Conservation (phyloP, 768 basidiomycete genomes). For the Suillus americanus region DNA sequence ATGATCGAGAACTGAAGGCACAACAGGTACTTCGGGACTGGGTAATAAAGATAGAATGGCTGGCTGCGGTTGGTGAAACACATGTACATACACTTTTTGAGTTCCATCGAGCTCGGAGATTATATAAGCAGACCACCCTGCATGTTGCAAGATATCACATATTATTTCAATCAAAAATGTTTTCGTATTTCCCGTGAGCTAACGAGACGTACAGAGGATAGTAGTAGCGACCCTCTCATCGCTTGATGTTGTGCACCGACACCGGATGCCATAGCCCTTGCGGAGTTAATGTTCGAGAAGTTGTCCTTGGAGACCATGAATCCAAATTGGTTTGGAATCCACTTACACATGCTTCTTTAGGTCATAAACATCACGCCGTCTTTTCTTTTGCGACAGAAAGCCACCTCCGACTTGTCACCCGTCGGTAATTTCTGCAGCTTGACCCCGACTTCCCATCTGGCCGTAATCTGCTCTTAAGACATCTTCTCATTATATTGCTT, state of each 20-base stretch:
- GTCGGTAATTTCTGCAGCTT: constrained; percentile 29
- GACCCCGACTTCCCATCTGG: constrained; percentile 28
- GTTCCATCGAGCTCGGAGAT: constrained; percentile 28
- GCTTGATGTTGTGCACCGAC: constrained; percentile 27
- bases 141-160: constrained; percentile 6
- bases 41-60: background rate
- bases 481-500: constrained; percentile 26
- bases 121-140: constrained; percentile 22
- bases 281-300: constrained; percentile 34
- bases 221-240: constrained; percentile 18
- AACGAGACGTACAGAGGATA: constrained; percentile 14
- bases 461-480: constrained; percentile 23
- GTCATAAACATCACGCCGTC: constrained; percentile 25
- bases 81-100: background rate
- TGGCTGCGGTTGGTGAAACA: background rate
- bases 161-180: background rate
- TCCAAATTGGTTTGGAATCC: background rate
- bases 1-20: no score
- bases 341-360: constrained; percentile 27
- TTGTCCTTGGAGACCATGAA: constrained; percentile 26
- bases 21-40: background rate
- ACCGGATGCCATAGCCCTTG: constrained; percentile 26
- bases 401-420: constrained; percentile 28
- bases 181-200: constrained; percentile 2
- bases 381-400: constrained; percentile 23